Percentiles rank a stretch among this genome's conserved stretches.
These are phyloP conservation scores for Kurtzmaniella quercitrusa DNA, from an alignment of 1,139 yeast genomes.

Conservation along the genomic window DNA sequence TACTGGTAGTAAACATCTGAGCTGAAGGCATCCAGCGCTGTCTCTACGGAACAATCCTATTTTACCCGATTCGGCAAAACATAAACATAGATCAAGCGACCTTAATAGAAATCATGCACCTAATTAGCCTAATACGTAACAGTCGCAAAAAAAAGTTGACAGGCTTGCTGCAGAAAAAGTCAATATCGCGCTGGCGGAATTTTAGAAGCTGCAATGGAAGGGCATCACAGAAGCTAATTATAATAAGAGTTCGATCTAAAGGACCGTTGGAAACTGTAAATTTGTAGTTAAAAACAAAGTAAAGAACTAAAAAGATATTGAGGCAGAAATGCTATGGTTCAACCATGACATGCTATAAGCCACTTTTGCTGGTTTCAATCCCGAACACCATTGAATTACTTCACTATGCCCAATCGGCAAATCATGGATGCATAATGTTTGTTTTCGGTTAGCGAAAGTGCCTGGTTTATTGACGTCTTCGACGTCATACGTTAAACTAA, in stretches of 20 bases:
- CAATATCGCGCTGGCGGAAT: background rate
- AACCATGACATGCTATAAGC: background rate
- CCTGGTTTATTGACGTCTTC: background rate
- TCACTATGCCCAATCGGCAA: background rate
- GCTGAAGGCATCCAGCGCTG: background rate
- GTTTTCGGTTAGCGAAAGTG: background rate
- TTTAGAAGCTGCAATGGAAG: background rate
- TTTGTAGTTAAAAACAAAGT: too few relatives aligned
- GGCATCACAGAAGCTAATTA: background rate
- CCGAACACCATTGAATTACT: background rate
- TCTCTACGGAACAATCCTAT: background rate
- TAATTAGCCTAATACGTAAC: too few relatives aligned
- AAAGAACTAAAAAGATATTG: background rate
- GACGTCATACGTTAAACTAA: background rate
- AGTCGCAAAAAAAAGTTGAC: background rate
- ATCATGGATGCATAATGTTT: constrained; percentile 1
- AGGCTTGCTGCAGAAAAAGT: background rate
- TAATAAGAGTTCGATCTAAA: too few relatives aligned
- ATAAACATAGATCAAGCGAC: background rate
- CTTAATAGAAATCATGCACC: too few relatives aligned
- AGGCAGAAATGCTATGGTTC: background rate
- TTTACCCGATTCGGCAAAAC: background rate
- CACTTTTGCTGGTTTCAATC: background rate
- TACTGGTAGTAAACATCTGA: background rate
- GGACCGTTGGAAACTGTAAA: too few relatives aligned